phyloP scores from a whole-genome alignment of 2,329 filamentous ascomycete species.

The Aureobasidium leucospermi region DNA sequence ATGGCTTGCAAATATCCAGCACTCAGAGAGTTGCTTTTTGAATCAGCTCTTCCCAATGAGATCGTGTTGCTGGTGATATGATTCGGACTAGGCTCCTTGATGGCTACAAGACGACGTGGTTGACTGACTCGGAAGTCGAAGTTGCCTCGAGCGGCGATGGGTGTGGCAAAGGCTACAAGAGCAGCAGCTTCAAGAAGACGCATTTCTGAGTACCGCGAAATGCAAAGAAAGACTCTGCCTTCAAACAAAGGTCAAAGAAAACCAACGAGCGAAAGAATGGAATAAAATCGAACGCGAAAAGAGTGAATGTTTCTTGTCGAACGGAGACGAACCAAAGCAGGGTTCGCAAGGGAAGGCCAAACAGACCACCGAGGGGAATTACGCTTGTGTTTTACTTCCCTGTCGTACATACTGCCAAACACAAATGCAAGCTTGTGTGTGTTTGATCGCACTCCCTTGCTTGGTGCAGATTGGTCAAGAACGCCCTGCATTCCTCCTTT shows the following conservation, averaged over 20 bases:
- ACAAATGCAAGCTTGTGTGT: background rate
- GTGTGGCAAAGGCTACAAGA: background rate
- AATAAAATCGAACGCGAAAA: background rate
- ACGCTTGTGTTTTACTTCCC: background rate
- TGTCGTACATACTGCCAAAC: background rate
- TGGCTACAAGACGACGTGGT: background rate
- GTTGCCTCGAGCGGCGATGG: background rate
- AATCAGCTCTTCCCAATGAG: background rate
- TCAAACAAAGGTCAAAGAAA: background rate
- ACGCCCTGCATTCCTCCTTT: background rate
- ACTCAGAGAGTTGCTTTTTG: background rate
- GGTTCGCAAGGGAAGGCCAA: background rate
- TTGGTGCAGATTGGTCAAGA: background rate
- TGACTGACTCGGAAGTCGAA: background rate
- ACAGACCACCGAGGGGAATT: background rate
- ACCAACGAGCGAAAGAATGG: background rate
- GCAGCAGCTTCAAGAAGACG: background rate
- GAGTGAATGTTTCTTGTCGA: background rate
- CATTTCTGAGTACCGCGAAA: background rate
- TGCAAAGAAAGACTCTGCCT: background rate
- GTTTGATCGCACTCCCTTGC: background rate
- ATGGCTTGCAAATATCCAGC: slow-evolving; percentile 7
- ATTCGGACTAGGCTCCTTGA: background rate
- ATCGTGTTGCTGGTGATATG: background rate
- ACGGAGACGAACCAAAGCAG: background rate